Evolutionary conservation across 1,139 yeast species (phyloP).

Genomic region (Nadsonia commutata): DNA sequence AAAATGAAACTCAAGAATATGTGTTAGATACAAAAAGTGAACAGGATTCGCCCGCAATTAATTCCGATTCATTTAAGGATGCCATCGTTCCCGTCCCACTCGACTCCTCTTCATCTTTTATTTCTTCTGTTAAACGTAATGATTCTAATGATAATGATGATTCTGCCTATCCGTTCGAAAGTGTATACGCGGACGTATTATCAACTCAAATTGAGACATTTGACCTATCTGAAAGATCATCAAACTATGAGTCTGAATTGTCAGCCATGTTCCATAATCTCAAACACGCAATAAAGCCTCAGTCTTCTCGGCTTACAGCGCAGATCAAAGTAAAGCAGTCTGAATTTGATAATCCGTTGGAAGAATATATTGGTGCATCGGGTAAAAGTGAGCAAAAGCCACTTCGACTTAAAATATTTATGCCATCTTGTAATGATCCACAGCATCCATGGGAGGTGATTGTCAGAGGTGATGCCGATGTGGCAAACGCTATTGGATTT

Average conservation of each 20-base stretch:
- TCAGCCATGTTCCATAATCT: constrained; percentile 1
- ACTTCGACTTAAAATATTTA: constrained; percentile 23
- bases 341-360: constrained; percentile 25
- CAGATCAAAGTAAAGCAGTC: constrained; percentile 19
- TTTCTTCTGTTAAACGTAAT: constrained; percentile 4
- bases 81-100: neutral
- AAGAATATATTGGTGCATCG: constrained; percentile 26
- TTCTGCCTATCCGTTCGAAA: constrained; percentile 5
- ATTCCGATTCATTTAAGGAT: neutral
- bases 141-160: constrained; percentile 6
- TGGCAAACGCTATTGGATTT: constrained; percentile 29
- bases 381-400: constrained; percentile 25
- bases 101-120: neutral
- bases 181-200: constrained; percentile 3
- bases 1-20: neutral
- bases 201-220: neutral
- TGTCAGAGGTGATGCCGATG: constrained; percentile 26
- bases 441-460: constrained; percentile 22
- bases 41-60: neutral
- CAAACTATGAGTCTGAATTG: constrained; percentile 1
- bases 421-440: constrained; percentile 24
- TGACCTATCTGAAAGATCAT: neutral
- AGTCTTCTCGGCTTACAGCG: constrained; percentile 15
- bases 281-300: constrained; percentile 2
- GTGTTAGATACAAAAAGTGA: neutral